Evolutionary conservation across 73 alveolate genomes (phyloP), one percentile per base, ranked within the genome.

Genomic region (Symbiodinium natans): DNA sequence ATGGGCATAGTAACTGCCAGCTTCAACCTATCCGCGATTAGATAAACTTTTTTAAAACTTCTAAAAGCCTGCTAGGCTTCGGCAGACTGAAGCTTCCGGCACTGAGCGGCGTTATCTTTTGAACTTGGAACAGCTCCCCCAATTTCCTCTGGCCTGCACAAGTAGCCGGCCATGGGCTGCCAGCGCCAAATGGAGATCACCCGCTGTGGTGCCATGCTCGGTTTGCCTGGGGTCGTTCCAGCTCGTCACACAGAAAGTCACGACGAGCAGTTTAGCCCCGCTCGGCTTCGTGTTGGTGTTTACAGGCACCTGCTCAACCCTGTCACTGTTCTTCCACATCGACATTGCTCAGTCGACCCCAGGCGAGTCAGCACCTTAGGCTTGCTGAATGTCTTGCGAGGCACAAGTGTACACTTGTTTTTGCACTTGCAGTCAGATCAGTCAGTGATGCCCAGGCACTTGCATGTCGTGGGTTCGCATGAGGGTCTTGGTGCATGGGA

Each of bases 271-370:
- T 77, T 77, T 75, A 19, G 27, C 10, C 46, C 25, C 1, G 31
- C n/a, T 82, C 46, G 27, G 25, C 21, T 15, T 54, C 74, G 13
- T 54, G 75, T 21, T 21, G 75, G 27, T 21, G 27, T 29, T 77
- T 29, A 11, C 46, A 88, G 95, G 95, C 73, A 88, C 95, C 86
- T 56, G 68, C 77, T 88, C 95, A 8, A 88, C 85, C 19, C 17
- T 88, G 71, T 88, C 95, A 33, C 27, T 88, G 74, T 59, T 39
- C 86, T 88, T 88, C 41, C 95, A 88, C 86, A 88, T 88, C 31
- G 95, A 88, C 46, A 88, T 88, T 36, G 95, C 95, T 15, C 95
- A 83, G 43, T 88, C 95, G 43, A 88, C 95, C 5, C 95, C 95
- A 17, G 95, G 95, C 43, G 95, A 88, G 95, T 34, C 82, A n/a